Evolutionary conservation across 2,329 filamentous ascomycete species (phyloP).

Genomic region (Penicillium rolfsii): DNA sequence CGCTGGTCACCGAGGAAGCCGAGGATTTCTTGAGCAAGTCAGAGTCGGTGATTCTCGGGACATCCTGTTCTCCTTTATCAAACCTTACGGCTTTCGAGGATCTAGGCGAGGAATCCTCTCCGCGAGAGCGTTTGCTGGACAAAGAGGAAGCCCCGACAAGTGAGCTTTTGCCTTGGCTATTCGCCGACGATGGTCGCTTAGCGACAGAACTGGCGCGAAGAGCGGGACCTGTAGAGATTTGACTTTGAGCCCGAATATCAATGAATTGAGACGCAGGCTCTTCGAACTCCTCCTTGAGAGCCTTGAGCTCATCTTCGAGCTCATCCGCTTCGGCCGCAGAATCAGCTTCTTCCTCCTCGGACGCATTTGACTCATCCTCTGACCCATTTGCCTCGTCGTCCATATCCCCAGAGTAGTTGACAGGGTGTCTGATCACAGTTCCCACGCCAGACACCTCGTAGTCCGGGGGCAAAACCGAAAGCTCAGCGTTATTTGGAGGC

Average conservation of each 20-base stretch:
- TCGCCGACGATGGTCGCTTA: constrained; percentile 26
- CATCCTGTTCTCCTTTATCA: constrained; percentile 24
- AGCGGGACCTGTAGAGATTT: constrained; percentile 10
- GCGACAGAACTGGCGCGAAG: constrained; percentile 25
- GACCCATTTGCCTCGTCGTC: constrained; percentile 38
- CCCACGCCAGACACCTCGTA: constrained; percentile 39
- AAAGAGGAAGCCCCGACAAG: constrained; percentile 26
- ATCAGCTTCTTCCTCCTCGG: constrained; percentile 36
- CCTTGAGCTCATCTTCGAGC: constrained; percentile 50
- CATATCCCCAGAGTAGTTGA: constrained; percentile 33
- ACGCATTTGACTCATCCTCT: constrained; percentile 37
- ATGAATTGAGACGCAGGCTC: constrained; percentile 25
- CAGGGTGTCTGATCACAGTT: constrained; percentile 41
- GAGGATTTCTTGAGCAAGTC: constrained; percentile 5
- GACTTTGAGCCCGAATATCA: constrained; percentile 23
- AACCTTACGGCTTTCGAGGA: constrained; percentile 42
- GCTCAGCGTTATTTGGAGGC: constrained; percentile 31
- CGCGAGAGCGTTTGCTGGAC: constrained; percentile 27
- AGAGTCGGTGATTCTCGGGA: background rate
- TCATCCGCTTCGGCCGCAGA: constrained; percentile 43
- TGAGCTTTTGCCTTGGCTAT: constrained; percentile 19
- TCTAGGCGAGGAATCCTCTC: constrained; percentile 30
- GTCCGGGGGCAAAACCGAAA: constrained; percentile 29
- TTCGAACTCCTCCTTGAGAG: constrained; percentile 49
- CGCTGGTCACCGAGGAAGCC: constrained; percentile 19